phyloP scores from a whole-genome alignment of 2,329 filamentous ascomycete species.

The Penicillium rolfsii region DNA sequence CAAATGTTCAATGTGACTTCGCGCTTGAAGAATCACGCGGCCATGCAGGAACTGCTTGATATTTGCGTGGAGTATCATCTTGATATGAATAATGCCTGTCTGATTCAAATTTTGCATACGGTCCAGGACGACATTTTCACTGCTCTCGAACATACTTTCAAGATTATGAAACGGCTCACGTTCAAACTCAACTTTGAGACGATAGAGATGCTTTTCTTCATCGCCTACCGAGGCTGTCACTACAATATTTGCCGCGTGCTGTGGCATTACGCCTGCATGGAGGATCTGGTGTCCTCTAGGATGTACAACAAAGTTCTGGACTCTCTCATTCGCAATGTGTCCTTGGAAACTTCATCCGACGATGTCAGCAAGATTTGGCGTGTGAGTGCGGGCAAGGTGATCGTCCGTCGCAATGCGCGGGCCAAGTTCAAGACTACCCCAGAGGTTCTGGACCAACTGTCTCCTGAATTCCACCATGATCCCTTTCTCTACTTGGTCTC shows the following conservation, averaged over 20 bases:
- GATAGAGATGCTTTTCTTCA: conserved; percentile 46
- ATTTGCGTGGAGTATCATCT: conserved; percentile 37
- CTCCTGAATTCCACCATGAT: conserved; percentile 32
- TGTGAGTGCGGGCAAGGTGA: conserved; percentile 38
- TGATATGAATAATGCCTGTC: conserved; percentile 30
- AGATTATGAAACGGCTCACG: conserved; percentile 23
- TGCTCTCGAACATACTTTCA: conserved; percentile 31
- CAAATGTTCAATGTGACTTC: conserved; percentile 43
- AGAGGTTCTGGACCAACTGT: conserved; percentile 23
- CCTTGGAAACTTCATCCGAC: conserved; percentile 14
- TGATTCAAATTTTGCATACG: conserved; percentile 36
- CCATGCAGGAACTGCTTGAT: conserved; percentile 36
- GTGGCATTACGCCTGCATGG: conserved; percentile 54
- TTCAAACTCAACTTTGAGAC: conserved; percentile 29
- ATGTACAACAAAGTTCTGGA: conserved; percentile 41
- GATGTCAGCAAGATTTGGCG: conserved; percentile 26
- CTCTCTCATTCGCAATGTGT: conserved; percentile 36
- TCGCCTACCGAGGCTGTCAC: conserved; percentile 42
- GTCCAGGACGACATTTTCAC: conserved; percentile 31
- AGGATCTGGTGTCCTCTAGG: conserved; percentile 34
- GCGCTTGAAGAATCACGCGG: conserved; percentile 29
- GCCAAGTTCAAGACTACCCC: conserved; percentile 6
- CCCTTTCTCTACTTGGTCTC: conserved; percentile 32
- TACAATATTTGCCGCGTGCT: conserved; percentile 52
- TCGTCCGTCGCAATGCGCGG: conserved; percentile 36